Evolutionary conservation across 2,329 filamentous ascomycete genomes (phyloP).

Genomic region (Mycosphaerelloides madeirae): DNA sequence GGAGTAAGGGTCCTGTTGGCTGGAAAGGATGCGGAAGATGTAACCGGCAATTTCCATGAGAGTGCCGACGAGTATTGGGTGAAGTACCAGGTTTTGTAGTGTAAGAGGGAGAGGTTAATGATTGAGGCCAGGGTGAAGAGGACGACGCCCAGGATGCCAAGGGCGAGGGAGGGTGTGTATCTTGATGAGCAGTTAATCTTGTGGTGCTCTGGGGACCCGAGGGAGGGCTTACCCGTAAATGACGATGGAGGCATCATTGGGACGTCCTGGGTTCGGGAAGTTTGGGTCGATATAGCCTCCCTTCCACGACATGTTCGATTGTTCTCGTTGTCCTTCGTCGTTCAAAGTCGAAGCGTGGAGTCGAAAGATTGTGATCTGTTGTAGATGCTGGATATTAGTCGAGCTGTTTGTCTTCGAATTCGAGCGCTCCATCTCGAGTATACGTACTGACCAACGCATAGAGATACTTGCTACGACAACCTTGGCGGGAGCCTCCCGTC

Average conservation of each 20-base stretch:
- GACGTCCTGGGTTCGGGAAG: conserved; percentile 47
- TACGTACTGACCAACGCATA: no score
- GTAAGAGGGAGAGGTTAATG: conserved; percentile 35
- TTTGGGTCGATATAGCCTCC: conserved; percentile 48
- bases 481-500: no score
- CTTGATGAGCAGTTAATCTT: conserved; percentile 22
- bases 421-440: no score
- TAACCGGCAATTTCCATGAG: conserved; percentile 51
- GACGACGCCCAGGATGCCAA: conserved; percentile 41
- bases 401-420: no score
- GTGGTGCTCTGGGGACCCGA: no score
- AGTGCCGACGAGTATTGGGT: conserved; percentile 43
- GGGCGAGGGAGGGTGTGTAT: conserved; percentile 45
- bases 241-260: conserved; percentile 46
- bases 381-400: no score
- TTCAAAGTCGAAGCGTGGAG: no score
- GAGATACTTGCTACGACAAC: no score
- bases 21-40: conserved; percentile 45
- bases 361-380: no score
- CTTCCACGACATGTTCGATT: background rate
- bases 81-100: conserved; percentile 46
- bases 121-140: conserved; percentile 43
- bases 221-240: conserved; percentile 41
- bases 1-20: conserved; percentile 49
- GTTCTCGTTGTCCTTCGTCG: no score